Conservation (phyloP, 2,329 filamentous ascomycete species). For the Hypoxylon sp. region DNA sequence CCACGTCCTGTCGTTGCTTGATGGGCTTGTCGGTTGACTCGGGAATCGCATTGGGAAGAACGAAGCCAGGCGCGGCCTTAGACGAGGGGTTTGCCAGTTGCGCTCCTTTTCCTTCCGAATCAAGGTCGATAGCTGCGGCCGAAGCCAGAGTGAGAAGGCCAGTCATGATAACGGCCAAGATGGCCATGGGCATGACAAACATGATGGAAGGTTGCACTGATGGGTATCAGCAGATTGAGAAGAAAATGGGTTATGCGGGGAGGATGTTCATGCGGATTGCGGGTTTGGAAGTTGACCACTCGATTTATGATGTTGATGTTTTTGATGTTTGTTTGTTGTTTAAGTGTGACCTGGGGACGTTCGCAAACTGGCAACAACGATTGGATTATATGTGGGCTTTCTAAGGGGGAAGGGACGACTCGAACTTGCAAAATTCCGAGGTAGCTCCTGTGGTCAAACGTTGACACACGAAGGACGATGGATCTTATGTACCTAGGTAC, state of each 20-base stretch:
- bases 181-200: constrained; percentile 17
- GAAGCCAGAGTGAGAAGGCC: constrained; percentile 11
- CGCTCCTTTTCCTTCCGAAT: neutral
- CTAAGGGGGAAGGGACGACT: constrained; percentile 7
- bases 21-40: constrained; percentile 11
- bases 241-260: neutral
- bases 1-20: constrained; percentile 26
- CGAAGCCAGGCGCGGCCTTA: constrained; percentile 4
- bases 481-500: too few relatives aligned
- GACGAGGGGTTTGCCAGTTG: neutral
- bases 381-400: neutral
- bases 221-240: constrained; percentile 3
- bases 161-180: neutral
- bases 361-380: neutral
- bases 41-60: constrained; percentile 1
- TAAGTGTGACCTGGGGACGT: constrained; percentile 7
- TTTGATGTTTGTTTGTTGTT: constrained; percentile 14
- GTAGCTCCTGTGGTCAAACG: constrained; percentile 2
- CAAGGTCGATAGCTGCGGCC: neutral
- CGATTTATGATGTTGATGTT: constrained; percentile 4
- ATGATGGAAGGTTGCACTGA: constrained; percentile 16
- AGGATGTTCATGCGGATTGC: neutral
- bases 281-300: neutral
- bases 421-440: neutral
- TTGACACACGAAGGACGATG: neutral